Conservation (phyloP, 306 rosid species). For the Trichosanthes cucumerina region DNA sequence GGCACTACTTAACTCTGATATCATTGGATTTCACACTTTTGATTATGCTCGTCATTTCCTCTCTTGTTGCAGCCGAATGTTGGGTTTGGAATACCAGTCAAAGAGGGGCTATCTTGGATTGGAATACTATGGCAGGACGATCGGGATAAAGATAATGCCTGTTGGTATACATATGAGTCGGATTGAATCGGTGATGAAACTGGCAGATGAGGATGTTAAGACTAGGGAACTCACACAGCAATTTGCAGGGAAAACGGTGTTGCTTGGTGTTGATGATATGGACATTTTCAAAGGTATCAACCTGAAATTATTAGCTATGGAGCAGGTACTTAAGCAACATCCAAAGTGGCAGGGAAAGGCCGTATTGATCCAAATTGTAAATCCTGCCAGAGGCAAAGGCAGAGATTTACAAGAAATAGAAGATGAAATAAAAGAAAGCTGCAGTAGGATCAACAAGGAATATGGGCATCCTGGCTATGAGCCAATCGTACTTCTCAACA, state of each 20-base stretch:
- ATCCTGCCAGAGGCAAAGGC: slow-evolving; percentile 71
- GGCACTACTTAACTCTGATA: slow-evolving; percentile 69
- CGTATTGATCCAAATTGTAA: slow-evolving; percentile 64
- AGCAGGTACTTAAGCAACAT: slow-evolving; percentile 59
- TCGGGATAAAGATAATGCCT: slow-evolving; percentile 79
- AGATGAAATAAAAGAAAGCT: slow-evolving; percentile 49
- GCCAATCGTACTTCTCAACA: slow-evolving; percentile 48
- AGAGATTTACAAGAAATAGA: slow-evolving; percentile 44
- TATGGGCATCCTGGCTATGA: slow-evolving; percentile 56
- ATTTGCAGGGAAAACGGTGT: slow-evolving; percentile 52
- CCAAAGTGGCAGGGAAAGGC: slow-evolving; percentile 68
- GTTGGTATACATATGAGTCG: slow-evolving; percentile 79
- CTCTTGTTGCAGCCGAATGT: slow-evolving; percentile 78
- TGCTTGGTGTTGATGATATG: slow-evolving; percentile 71
- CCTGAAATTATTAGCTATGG: slow-evolving; percentile 78
- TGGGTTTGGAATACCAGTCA: slow-evolving; percentile 75
- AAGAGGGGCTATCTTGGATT: slow-evolving; percentile 79
- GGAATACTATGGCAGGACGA: slow-evolving; percentile 78
- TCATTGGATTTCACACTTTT: slow-evolving; percentile 76
- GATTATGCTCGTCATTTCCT: slow-evolving; percentile 89
- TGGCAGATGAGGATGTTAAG: slow-evolving; percentile 43
- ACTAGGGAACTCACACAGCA: slow-evolving; percentile 38
- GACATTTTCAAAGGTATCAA: slow-evolving; percentile 74
- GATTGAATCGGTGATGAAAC: slow-evolving; percentile 56
- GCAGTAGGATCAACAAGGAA: slow-evolving; percentile 44